Evolutionary conservation across 208 protist species (phyloP).

Genomic region (Crithidia acanthocephali): DNA sequence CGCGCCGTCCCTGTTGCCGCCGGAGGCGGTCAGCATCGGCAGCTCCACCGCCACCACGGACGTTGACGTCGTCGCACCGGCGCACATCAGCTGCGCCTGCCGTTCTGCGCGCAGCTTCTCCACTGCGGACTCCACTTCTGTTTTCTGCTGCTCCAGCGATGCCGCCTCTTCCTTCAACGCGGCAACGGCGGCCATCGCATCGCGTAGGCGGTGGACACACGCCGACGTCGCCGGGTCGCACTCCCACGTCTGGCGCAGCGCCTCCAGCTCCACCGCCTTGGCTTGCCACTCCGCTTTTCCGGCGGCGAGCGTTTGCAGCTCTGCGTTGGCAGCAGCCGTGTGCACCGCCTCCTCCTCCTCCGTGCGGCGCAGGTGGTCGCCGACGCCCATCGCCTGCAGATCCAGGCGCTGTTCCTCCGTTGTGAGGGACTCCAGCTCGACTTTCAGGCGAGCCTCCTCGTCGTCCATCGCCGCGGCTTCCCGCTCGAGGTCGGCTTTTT

Average conservation of each 20-base stretch:
- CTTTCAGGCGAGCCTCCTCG: slow-evolving; percentile 52
- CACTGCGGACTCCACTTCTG: slow-evolving; percentile 11
- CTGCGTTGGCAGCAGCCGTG: slow-evolving; percentile 30
- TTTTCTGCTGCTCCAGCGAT: slow-evolving; percentile 23
- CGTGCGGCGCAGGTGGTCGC: slow-evolving; percentile 57
- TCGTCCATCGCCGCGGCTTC: slow-evolving; percentile 35
- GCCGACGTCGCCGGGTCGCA: slow-evolving; percentile 33
- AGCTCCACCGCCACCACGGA: neutral
- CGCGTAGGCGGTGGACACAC: slow-evolving; percentile 32
- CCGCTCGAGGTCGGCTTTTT: slow-evolving; percentile 52
- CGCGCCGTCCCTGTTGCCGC: neutral
- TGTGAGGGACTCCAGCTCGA: slow-evolving; percentile 55
- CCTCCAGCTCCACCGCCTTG: slow-evolving; percentile 47
- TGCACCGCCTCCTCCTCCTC: slow-evolving; percentile 78
- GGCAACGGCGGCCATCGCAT: slow-evolving; percentile 27
- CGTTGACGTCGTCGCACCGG: neutral
- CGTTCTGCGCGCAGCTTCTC: slow-evolving; percentile 18
- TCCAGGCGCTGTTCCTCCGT: slow-evolving; percentile 70
- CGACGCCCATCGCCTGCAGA: slow-evolving; percentile 55
- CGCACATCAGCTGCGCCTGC: slow-evolving; percentile 4
- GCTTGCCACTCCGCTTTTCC: slow-evolving; percentile 37
- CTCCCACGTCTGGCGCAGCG: slow-evolving; percentile 36
- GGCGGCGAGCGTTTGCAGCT: slow-evolving; percentile 31
- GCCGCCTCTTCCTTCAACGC: slow-evolving; percentile 29
- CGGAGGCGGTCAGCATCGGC: neutral